Evolutionary conservation across 2,329 filamentous ascomycete species (phyloP), one percentile per base, ranked within the genome.

Genomic region (Truncatella angustata): DNA sequence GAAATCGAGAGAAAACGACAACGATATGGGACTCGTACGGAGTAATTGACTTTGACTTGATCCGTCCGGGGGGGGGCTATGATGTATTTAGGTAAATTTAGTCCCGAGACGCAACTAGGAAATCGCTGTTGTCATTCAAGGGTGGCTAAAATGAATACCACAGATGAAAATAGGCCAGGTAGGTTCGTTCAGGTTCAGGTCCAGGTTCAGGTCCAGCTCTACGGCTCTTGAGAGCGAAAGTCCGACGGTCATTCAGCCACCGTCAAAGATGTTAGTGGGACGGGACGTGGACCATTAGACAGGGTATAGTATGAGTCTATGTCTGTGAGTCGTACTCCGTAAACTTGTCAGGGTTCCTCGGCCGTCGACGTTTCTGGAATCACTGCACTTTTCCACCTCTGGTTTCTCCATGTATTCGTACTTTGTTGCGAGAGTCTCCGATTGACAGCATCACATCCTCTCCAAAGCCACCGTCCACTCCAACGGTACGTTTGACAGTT

Each of bases 51-150:
- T 6, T n/a, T 37, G 45, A 26, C 45, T n/a, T 32, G 5, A 16
- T 24, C 43, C 28, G 26, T 28, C 43, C 32, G 28, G 44, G 26
- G 44, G 46, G 46, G 36, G 35, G 20, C 20, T 50, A 50, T 40
- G 47, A 50, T 50, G 47, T 50, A 50, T 50, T 43, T 50, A 50
- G 47, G 46, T 39, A 18, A 49, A 5, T 37, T 49, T 28, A 36
- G 32, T 42, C 40, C 47, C 21, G 24, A 30, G 35, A 42, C 47
- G n/a, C n/a, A n/a, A 34, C 32, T 49, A 11, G 45, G 26, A n/a
- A 35, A 20, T 28, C 28, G 16, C 36, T 6, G 36, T 39, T 39
- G 9, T 16, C 20, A 39, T 11, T 16, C 36, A 7, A n/a, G 36
- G 28, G 28, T 32, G 28, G 28, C 28, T 32, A 14, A 32, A 14